Percentiles rank a stretch among this genome's conserved stretches.
Conservation (phyloP, 2,329 filamentous ascomycete species). For the Colletotrichum musicola region DNA sequence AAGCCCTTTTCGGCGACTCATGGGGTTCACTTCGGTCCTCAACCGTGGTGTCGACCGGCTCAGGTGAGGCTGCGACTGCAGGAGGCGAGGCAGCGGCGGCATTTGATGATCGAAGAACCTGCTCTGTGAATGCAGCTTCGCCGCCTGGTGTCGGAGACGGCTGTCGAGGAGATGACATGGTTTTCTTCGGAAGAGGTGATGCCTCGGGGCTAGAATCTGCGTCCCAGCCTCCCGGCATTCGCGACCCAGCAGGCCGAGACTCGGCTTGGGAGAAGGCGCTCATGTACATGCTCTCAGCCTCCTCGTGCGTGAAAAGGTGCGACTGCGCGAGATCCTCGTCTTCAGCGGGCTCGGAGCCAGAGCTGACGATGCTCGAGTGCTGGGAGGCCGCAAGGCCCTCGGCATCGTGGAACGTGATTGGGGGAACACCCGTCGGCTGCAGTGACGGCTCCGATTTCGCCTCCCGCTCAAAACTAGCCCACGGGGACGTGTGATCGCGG, state of each 20-base stretch:
- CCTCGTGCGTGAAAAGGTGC: constrained; percentile 80
- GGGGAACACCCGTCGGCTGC: constrained; percentile 39
- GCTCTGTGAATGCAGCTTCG: neutral
- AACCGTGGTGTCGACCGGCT: constrained; percentile 30
- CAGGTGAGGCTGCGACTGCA: constrained; percentile 30
- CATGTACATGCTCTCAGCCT: constrained; percentile 90
- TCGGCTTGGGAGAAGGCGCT: constrained; percentile 72
- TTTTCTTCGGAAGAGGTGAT: neutral
- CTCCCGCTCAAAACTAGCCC: constrained; percentile 48
- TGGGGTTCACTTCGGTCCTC: neutral
- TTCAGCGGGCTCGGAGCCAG: constrained; percentile 44
- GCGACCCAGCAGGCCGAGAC: constrained; percentile 45
- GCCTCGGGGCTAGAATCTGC: constrained; percentile 47
- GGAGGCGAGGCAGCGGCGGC: neutral
- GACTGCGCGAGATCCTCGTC: constrained; percentile 72
- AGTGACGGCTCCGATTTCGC: constrained; percentile 54
- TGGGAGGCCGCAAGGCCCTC: constrained; percentile 33
- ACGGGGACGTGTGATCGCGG: constrained; percentile 45
- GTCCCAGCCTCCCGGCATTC: constrained; percentile 68
- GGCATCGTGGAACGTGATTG: constrained; percentile 5
- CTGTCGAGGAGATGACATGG: constrained; percentile 1
- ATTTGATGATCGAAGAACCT: neutral
- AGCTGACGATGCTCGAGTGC: constrained; percentile 44
- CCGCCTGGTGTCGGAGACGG: constrained; percentile 9
- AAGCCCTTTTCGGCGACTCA: neutral